These are phyloP conservation scores for Cynara cardunculus DNA, from an alignment of 129 eudicot species.

Conservation along the genomic window DNA sequence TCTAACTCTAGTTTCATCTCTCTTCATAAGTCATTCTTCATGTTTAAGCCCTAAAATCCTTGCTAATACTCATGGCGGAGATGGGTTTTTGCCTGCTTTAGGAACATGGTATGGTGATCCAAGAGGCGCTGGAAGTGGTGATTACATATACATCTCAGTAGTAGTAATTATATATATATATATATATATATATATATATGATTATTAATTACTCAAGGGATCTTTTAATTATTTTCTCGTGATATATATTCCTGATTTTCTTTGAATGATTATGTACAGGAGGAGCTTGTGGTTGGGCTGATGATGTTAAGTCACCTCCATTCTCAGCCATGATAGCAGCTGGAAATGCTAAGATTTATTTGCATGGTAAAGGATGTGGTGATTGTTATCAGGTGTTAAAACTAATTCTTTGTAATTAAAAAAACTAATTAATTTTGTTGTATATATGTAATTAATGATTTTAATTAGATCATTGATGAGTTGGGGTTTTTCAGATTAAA, in stretches of 20 bases:
- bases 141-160: neutral
- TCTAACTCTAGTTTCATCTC: neutral
- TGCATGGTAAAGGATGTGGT: slow-evolving; percentile 29
- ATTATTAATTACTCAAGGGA: too few relatives aligned
- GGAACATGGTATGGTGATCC: slow-evolving; percentile 26
- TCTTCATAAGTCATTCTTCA: neutral
- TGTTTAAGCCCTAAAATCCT: neutral
- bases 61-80: neutral
- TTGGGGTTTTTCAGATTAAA: slow-evolving; percentile 18
- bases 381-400: slow-evolving; percentile 26
- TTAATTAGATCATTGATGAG: neutral
- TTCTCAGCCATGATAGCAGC: slow-evolving; percentile 25
- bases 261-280: neutral
- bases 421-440: neutral
- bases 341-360: slow-evolving; percentile 18
- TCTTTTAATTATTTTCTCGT: too few relatives aligned
- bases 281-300: slow-evolving; percentile 17
- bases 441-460: neutral
- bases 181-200: neutral
- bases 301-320: neutral
- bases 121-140: slow-evolving; percentile 11
- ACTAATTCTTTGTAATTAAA: neutral
- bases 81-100: slow-evolving; percentile 5
- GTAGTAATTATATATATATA: neutral
- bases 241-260: neutral